Conservation (phyloP, 805 yeast genomes). For the Candida suzukii region DNA sequence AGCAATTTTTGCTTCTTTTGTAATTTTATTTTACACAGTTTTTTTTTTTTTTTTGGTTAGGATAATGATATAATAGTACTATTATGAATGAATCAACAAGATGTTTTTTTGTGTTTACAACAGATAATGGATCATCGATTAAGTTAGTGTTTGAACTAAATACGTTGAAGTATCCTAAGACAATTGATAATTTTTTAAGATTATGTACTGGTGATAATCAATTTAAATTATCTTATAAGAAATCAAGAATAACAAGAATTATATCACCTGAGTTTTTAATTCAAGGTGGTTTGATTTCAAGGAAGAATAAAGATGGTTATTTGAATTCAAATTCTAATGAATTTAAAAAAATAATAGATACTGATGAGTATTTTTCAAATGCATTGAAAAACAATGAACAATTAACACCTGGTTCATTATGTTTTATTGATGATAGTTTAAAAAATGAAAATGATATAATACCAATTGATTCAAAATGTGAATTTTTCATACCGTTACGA, state of each 20-base stretch:
- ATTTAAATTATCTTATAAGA: slow-evolving; percentile 8
- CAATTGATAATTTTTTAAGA: slow-evolving; percentile 7
- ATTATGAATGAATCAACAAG: too few species aligned
- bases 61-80: too few species aligned
- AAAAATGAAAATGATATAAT: neutral
- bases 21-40: too few species aligned
- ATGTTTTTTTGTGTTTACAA: slow-evolving; percentile 5
- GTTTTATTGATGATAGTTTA: slow-evolving; percentile 7
- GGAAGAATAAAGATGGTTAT: slow-evolving; percentile 2
- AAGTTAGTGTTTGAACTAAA: slow-evolving; percentile 8
- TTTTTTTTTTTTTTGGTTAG: too few species aligned
- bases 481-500: slow-evolving; percentile 18
- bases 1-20: too few species aligned
- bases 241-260: slow-evolving; percentile 15
- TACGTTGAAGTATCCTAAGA: slow-evolving; percentile 7
- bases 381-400: neutral
- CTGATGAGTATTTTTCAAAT: slow-evolving; percentile 1
- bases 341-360: slow-evolving; percentile 4
- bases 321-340: neutral
- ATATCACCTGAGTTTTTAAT: slow-evolving; percentile 22
- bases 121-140: slow-evolving; percentile 1
- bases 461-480: slow-evolving; percentile 5
- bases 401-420: slow-evolving; percentile 8
- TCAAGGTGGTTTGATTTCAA: slow-evolving; percentile 15
- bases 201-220: slow-evolving; percentile 11